Evolutionary conservation across 805 yeast genomes (phyloP).

Genomic region (Hanseniaspora meyeri): DNA sequence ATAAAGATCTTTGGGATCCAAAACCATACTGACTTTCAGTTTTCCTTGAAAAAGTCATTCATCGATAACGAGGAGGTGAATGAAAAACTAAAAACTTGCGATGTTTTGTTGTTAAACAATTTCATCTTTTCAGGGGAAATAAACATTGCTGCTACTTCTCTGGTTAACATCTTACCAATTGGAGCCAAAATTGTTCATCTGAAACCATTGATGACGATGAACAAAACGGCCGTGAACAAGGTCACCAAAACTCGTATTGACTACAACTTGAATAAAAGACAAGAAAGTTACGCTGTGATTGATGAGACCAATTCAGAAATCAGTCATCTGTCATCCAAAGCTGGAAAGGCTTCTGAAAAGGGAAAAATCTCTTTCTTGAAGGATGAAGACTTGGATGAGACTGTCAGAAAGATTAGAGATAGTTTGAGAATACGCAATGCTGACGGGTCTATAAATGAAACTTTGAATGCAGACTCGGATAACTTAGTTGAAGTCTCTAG

Average conservation of each 20-base stretch:
- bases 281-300: background rate
- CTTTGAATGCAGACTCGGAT: background rate
- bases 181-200: slow-evolving; percentile 73
- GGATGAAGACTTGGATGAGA: background rate
- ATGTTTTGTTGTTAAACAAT: slow-evolving; percentile 69
- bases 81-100: slow-evolving; percentile 44
- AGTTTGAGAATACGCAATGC: background rate
- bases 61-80: slow-evolving; percentile 49
- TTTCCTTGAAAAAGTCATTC: slow-evolving; percentile 60
- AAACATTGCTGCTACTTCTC: slow-evolving; percentile 52
- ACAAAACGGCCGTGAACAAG: slow-evolving; percentile 31
- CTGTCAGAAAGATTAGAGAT: background rate
- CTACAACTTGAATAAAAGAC: background rate
- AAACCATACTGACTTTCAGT: slow-evolving; percentile 39
- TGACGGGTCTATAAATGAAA: background rate
- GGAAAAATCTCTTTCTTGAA: background rate
- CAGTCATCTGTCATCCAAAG: no score
- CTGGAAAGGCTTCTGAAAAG: background rate
- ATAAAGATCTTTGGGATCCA: slow-evolving; percentile 51
- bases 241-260: background rate
- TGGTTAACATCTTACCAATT: slow-evolving; percentile 50
- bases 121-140: slow-evolving; percentile 69
- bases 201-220: slow-evolving; percentile 65
- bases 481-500: background rate
- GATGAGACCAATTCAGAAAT: background rate